Conservation (phyloP, 1,284 basidiomycete species). For the Boletus mariae region DNA sequence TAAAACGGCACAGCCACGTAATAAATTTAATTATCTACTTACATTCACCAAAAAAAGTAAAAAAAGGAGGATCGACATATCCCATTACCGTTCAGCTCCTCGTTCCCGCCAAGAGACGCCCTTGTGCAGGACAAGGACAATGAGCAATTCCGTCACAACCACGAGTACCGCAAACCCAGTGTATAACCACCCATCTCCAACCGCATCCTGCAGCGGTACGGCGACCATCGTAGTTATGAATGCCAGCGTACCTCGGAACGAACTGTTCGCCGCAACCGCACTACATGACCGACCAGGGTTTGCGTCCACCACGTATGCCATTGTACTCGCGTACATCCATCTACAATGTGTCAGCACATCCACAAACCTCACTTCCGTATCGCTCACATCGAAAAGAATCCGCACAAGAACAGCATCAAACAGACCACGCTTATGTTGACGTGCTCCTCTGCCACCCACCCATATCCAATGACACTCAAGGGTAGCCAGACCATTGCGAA, state of each 20-base stretch:
- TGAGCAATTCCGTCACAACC: constrained; percentile 48
- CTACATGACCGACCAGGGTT: constrained; percentile 70
- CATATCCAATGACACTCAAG: constrained; percentile 63
- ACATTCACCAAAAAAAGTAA: background rate
- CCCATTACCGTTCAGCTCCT: too few species aligned
- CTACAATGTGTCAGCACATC: constrained; percentile 35
- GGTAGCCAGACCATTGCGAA: constrained; percentile 55
- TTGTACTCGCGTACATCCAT: constrained; percentile 66
- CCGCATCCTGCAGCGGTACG: constrained; percentile 57
- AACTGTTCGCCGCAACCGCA: constrained; percentile 69
- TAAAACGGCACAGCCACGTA: constrained; percentile 19
- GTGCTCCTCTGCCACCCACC: constrained; percentile 69
- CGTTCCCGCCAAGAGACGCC: constrained; percentile 43
- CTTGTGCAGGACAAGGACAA: constrained; percentile 49
- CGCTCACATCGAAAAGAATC: constrained; percentile 68
- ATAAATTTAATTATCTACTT: background rate
- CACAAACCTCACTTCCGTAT: constrained; percentile 8
- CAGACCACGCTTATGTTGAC: constrained; percentile 62
- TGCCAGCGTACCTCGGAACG: constrained; percentile 65
- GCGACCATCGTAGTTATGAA: constrained; percentile 70
- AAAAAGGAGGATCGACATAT: too few species aligned
- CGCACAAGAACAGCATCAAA: constrained; percentile 59
- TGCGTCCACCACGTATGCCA: constrained; percentile 76
- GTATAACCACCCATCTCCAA: constrained; percentile 73
- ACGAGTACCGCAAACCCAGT: constrained; percentile 68